A percentile compares a stretch with the other conserved stretches of the same genome.
Evolutionary conservation across 2,329 filamentous ascomycete genomes (phyloP).

Genomic region (Penicillium italicum): DNA sequence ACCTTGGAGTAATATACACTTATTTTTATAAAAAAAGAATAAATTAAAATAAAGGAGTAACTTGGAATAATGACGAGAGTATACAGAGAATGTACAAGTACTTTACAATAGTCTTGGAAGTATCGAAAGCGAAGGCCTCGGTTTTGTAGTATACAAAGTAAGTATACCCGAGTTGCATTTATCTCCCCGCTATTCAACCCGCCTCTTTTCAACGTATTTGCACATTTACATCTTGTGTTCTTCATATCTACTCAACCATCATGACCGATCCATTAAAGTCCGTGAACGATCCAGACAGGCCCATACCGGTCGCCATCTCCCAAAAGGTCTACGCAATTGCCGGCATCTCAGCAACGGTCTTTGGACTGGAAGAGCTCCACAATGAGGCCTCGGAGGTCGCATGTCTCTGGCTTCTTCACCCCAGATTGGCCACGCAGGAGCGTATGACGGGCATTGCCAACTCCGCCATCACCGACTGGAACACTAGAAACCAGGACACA

Average conservation of each 20-base stretch:
- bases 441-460: conserved; percentile 73
- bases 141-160: conserved; percentile 11
- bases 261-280: conserved; percentile 40
- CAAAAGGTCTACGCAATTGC: conserved; percentile 66
- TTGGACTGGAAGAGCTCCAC: conserved; percentile 73
- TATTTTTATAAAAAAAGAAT: neutral
- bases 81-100: too few relatives aligned
- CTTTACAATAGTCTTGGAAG: neutral
- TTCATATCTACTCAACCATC: neutral
- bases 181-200: conserved; percentile 3
- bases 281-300: conserved; percentile 27
- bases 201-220: neutral
- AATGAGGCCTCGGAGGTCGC: conserved; percentile 56
- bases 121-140: conserved; percentile 6
- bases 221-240: neutral
- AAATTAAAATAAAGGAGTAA: too few relatives aligned
- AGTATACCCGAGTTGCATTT: conserved; percentile 17
- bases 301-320: conserved; percentile 52
- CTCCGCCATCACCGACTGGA: conserved; percentile 67
- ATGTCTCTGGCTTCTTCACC: conserved; percentile 89
- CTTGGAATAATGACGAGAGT: too few relatives aligned
- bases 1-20: neutral
- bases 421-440: conserved; percentile 65
- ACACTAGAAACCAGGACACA: conserved; percentile 42
- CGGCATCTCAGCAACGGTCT: conserved; percentile 74